A percentile compares a stretch with the other conserved stretches of the same genome.
phyloP scores from a whole-genome alignment of 306 rosid species.

The Citrullus amarus region DNA sequence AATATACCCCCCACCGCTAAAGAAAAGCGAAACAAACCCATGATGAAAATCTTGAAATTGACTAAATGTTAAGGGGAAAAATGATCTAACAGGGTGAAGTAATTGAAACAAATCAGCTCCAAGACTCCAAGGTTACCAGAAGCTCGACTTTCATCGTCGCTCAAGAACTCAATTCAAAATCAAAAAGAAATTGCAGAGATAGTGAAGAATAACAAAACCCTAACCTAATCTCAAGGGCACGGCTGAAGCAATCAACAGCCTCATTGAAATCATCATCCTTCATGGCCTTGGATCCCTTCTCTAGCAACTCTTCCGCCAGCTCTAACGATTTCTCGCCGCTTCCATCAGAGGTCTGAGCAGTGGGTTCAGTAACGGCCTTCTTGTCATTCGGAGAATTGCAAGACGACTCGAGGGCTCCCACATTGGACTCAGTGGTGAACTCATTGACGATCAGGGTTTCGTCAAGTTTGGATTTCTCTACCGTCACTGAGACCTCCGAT shows the following conservation, averaged over 20 bases:
- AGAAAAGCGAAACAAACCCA: not conserved
- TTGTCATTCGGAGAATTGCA: slow-evolving; percentile 16
- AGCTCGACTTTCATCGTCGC: not conserved
- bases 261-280: slow-evolving; percentile 53
- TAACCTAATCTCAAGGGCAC: slow-evolving; percentile 92
- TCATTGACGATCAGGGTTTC: slow-evolving; percentile 31
- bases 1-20: not conserved
- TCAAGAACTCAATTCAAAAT: not conserved
- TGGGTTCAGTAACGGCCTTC: slow-evolving; percentile 21
- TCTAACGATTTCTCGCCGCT: slow-evolving; percentile 42
- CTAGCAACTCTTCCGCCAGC: slow-evolving; percentile 48
- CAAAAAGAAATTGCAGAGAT: not conserved
- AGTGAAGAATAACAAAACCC: slow-evolving; percentile 14
- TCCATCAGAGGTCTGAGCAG: slow-evolving; percentile 26
- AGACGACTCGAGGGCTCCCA: slow-evolving; percentile 33
- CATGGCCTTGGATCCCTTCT: slow-evolving; percentile 54
- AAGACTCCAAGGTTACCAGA: not conserved
- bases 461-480: slow-evolving; percentile 14
- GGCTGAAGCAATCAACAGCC: slow-evolving; percentile 83
- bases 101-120: not conserved
- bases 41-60: not conserved
- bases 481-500: slow-evolving; percentile 29
- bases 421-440: slow-evolving; percentile 24
- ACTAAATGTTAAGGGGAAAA: not conserved
- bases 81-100: not conserved